Evolutionary conservation across 1,284 basidiomycete species (phyloP).

Genomic region (Ceratobasidium sp.): DNA sequence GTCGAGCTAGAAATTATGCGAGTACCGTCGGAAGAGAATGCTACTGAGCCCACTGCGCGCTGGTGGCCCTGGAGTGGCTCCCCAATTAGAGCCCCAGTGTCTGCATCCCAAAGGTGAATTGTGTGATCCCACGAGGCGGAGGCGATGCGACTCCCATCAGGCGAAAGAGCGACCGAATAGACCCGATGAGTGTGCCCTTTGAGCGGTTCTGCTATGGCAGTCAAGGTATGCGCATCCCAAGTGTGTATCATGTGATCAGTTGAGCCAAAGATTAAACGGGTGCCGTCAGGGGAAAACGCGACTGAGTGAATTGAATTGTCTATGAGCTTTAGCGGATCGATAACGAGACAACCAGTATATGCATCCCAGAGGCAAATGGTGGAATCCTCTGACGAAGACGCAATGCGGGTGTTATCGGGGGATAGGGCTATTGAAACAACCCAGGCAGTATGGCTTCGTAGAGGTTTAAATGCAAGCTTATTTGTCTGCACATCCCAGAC

Average conservation of each 20-base stretch:
- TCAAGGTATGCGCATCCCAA: constrained; percentile 15
- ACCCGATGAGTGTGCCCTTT: constrained; percentile 1
- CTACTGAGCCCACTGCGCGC: neutral
- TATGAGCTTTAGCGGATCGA: neutral
- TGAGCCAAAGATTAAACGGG: neutral
- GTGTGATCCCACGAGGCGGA: constrained; percentile 4
- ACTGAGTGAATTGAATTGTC: neutral
- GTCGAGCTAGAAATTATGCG: no score
- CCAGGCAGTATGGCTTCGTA: neutral
- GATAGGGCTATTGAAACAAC: neutral
- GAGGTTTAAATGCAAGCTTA: neutral
- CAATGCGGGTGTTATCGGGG: neutral
- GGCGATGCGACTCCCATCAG: neutral
- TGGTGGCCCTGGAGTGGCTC: neutral
- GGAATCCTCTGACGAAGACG: neutral
- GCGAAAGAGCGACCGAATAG: constrained; percentile 1
- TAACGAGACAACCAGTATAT: neutral
- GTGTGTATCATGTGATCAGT: neutral
- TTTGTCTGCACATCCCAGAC: constrained; percentile 14
- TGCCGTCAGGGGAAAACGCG: neutral
- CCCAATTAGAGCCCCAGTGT: neutral
- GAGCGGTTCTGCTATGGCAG: neutral
- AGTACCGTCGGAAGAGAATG: constrained; percentile 4
- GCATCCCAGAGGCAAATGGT: neutral
- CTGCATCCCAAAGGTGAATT: constrained; percentile 1